Evolutionary conservation across 2,329 filamentous ascomycete species (phyloP).

Genomic region (Cordyceps farinosa): DNA sequence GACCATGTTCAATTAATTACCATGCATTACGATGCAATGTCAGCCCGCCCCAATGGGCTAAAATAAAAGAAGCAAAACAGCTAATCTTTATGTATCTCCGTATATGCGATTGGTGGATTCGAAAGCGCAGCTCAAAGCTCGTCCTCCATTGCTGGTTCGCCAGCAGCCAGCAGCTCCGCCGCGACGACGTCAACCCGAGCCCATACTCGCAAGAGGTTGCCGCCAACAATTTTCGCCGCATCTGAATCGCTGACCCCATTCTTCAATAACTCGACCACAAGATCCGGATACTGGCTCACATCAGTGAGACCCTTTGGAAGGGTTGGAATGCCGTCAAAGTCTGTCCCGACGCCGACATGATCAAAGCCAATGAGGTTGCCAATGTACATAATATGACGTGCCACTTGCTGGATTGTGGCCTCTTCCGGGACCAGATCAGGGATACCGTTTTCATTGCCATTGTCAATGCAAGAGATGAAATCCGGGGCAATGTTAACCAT

Average conservation of each 20-base stretch:
- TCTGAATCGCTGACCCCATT: slow-evolving; percentile 72
- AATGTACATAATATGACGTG: slow-evolving; percentile 76
- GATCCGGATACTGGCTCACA: slow-evolving; percentile 75
- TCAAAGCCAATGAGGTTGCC: slow-evolving; percentile 80
- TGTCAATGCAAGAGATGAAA: slow-evolving; percentile 72
- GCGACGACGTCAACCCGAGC: slow-evolving; percentile 71
- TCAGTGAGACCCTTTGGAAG: slow-evolving; percentile 77
- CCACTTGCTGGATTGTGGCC: slow-evolving; percentile 73
- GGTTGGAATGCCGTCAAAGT: slow-evolving; percentile 74
- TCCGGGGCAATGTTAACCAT: slow-evolving; percentile 88
- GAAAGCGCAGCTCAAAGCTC: slow-evolving; percentile 30
- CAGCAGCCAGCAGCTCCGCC: slow-evolving; percentile 56
- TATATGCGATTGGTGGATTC: background rate
- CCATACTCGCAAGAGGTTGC: slow-evolving; percentile 84
- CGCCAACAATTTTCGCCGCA: slow-evolving; percentile 70
- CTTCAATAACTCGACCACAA: slow-evolving; percentile 71
- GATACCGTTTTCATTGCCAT: slow-evolving; percentile 57
- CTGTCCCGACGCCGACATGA: slow-evolving; percentile 82
- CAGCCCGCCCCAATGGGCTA: too few relatives aligned
- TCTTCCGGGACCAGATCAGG: slow-evolving; percentile 65
- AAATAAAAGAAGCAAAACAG: background rate
- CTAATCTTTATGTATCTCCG: too few relatives aligned
- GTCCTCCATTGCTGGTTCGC: slow-evolving; percentile 53
- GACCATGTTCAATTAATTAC: slow-evolving; percentile 16
- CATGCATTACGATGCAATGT: background rate